Evolutionary conservation across 2,329 filamentous ascomycete species (phyloP), one percentile per base, ranked within the genome.

Genomic region (Cercospora nicotianae): DNA sequence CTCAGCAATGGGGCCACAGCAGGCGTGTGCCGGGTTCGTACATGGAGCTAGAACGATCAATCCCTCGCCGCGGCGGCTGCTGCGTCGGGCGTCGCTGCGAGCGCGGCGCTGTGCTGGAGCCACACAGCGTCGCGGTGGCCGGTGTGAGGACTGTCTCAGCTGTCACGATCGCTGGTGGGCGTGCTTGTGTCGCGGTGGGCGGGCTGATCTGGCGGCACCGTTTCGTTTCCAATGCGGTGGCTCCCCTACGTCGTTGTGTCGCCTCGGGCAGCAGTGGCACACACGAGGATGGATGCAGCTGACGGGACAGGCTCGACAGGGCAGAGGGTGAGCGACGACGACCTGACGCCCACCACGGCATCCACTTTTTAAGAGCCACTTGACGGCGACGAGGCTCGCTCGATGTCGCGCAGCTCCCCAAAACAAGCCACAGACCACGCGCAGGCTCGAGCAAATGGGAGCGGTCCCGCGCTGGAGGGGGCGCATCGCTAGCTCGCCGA

Each of bases 11-110:
- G 59, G 59, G 48, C 60, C 65, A 59, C 65, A 51, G 60, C 60
- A 62, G 64, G 64, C 67, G 62, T 64, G 67, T 64, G 67, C 67
- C 62, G 64, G 64, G 67, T 64, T 69, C 67, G 58, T 69, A 67
- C 67, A 69, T 51, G 60, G 57, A 63, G 23, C 48, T 31, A 63
- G 12, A 48, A 23, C 13, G n/a, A n/a, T 60, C 18, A 20, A 20
- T 60, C 26, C 31, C 57, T 60, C 33, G 31, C 33, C 33, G 20
- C 58, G 6, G 28, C 58, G n/a, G 31, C 33, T 33, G 23, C 36
- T 26, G 18, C 33, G 36, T 12, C 20, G n/a, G 58, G 58, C 33
- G 31, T 26, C 3, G 30, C 18, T 16, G 58, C 18, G 31, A 12
- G 30, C 33, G 58, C 33, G 18, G 28, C 26, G 31, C 30, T 39